phyloP scores from a whole-genome alignment of 116 monocot species.

The Papilionanthe hybrid region DNA sequence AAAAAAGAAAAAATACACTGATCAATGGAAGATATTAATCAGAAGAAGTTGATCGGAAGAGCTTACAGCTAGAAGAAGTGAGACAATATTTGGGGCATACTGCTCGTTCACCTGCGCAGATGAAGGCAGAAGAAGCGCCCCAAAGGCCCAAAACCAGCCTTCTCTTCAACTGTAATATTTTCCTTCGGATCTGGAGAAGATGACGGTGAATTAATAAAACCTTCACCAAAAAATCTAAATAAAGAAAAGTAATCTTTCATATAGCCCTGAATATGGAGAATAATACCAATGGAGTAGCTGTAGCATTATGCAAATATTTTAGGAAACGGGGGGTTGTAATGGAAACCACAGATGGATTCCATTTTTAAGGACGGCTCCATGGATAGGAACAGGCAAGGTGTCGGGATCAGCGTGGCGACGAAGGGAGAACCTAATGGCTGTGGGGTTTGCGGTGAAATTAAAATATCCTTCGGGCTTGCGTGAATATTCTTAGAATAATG shows the following conservation, averaged over 20 bases:
- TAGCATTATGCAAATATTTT: background rate
- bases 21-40: background rate
- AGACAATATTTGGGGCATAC: background rate
- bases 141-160: too few relatives aligned
- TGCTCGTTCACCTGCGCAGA: background rate
- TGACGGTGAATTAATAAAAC: background rate
- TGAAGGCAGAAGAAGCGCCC: background rate
- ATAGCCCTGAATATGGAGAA: background rate
- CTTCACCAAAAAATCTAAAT: background rate
- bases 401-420: too few relatives aligned
- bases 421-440: too few relatives aligned
- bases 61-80: background rate
- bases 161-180: background rate
- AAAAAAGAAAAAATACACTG: background rate
- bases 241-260: background rate
- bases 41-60: background rate
- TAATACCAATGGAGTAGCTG: background rate
- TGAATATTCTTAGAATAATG: too few relatives aligned
- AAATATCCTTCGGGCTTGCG: too few relatives aligned
- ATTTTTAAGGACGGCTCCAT: too few relatives aligned
- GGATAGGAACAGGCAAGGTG: too few relatives aligned
- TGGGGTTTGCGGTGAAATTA: too few relatives aligned
- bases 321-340: background rate
- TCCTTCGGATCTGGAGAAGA: background rate
- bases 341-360: background rate